Evolutionary conservation across 2,329 filamentous ascomycete genomes (phyloP).

Genomic region (Colletotrichum sp.): DNA sequence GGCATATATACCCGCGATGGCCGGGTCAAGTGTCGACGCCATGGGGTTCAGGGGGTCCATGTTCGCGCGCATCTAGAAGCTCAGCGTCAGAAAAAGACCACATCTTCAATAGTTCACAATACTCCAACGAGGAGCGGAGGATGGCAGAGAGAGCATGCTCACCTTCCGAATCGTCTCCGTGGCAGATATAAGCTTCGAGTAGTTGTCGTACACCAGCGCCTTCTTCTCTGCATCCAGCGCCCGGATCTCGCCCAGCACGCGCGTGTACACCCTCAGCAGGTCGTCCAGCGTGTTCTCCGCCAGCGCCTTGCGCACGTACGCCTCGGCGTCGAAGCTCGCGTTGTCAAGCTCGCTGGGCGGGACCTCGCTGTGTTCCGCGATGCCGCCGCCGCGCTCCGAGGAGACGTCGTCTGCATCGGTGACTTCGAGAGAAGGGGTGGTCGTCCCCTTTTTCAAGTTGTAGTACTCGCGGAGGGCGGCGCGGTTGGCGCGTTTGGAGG

Average conservation of each 20-base stretch:
- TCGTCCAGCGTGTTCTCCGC: constrained; percentile 69
- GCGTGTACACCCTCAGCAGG: constrained; percentile 72
- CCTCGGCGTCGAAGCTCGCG: constrained; percentile 73
- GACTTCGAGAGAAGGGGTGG: constrained; percentile 42
- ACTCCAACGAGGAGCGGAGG: no score
- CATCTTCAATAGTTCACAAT: background rate
- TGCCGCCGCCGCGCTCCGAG: constrained; percentile 27
- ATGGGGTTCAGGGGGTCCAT: constrained; percentile 82
- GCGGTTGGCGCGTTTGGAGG: constrained; percentile 69
- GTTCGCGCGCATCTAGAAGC: constrained; percentile 70
- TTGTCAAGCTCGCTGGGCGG: constrained; percentile 75
- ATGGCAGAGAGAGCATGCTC: constrained; percentile 10
- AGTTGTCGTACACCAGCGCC: constrained; percentile 97
- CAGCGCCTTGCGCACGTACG: constrained; percentile 68
- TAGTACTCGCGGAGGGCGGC: constrained; percentile 94
- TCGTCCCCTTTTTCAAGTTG: constrained; percentile 69
- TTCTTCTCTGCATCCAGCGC: constrained; percentile 96
- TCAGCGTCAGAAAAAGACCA: background rate
- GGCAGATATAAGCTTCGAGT: constrained; percentile 94
- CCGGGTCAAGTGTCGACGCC: constrained; percentile 74
- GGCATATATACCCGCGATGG: constrained; percentile 76
- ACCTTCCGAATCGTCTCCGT: constrained; percentile 92
- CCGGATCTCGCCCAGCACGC: constrained; percentile 79
- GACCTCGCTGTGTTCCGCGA: constrained; percentile 55
- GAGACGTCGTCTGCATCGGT: constrained; percentile 37